These are phyloP conservation scores for Turritis glabra DNA, from an alignment of 345 rosid genomes.

Conservation along the genomic window DNA sequence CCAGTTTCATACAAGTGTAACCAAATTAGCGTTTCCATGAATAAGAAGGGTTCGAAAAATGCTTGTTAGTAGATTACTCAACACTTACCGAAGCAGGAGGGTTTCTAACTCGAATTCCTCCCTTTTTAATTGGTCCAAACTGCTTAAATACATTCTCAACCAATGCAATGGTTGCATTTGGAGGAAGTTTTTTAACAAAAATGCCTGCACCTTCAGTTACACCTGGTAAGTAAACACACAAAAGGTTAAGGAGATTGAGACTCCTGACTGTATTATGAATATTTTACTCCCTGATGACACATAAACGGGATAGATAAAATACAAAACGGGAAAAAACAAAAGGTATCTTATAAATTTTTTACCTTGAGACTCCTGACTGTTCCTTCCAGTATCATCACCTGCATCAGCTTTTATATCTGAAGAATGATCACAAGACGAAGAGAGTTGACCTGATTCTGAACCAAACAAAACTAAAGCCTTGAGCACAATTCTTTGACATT, in stretches of 20 bases:
- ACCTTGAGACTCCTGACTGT: too few species aligned
- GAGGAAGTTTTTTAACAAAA: slow-evolving; percentile 59
- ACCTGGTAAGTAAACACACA: too few species aligned
- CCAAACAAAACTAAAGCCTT: not conserved
- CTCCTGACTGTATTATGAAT: too few species aligned
- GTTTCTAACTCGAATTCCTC: slow-evolving; percentile 47
- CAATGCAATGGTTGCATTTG: slow-evolving; percentile 46
- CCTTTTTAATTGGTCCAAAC: slow-evolving; percentile 66
- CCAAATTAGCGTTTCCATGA: not conserved
- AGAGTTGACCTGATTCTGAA: slow-evolving; percentile 38
- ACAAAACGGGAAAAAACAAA: too few species aligned
- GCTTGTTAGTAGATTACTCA: not conserved
- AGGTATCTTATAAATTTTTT: too few species aligned
- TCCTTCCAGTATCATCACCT: too few species aligned
- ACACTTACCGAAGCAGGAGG: slow-evolving; percentile 48
- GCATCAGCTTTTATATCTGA: too few species aligned
- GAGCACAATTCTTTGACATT: not conserved
- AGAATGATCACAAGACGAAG: too few species aligned
- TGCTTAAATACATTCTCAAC: slow-evolving; percentile 60
- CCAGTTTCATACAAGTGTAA: not conserved
- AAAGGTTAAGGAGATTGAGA: not conserved
- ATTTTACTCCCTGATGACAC: too few species aligned
- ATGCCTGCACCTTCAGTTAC: not conserved
- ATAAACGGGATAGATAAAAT: too few species aligned
- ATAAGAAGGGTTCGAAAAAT: not conserved